Evolutionary conservation across 805 yeast genomes (phyloP).

Genomic region (Candida caryicola): DNA sequence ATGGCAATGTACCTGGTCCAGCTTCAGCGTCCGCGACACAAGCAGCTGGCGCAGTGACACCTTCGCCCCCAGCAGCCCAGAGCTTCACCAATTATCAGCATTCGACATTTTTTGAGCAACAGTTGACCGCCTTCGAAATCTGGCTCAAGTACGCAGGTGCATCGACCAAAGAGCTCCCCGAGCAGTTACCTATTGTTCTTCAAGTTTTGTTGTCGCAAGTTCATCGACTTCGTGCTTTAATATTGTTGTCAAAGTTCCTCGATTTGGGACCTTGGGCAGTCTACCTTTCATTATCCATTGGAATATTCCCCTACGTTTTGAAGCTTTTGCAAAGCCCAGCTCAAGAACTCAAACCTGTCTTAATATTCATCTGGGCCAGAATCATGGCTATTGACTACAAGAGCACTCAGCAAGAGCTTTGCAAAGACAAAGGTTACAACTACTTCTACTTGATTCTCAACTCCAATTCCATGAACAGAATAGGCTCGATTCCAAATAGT

Average conservation of each 20-base stretch:
- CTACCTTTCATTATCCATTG: constrained; percentile 84
- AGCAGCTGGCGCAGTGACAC: constrained; percentile 7
- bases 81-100: constrained; percentile 64
- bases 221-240: constrained; percentile 85
- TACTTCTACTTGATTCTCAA: constrained; percentile 82
- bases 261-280: constrained; percentile 99
- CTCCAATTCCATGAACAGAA: constrained; percentile 29
- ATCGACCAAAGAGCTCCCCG: constrained; percentile 82
- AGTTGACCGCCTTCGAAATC: constrained; percentile 90
- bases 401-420: constrained; percentile 86
- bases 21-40: constrained; percentile 5
- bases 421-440: constrained; percentile 86
- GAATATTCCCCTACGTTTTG: constrained; percentile 92
- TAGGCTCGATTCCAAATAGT: constrained; percentile 21
- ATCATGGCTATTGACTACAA: constrained; percentile 93
- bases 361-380: constrained; percentile 96
- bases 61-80: constrained; percentile 12
- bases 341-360: constrained; percentile 87
- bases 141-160: constrained; percentile 90
- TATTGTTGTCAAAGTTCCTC: constrained; percentile 75
- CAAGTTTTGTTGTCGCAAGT: constrained; percentile 93
- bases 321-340: constrained; percentile 92
- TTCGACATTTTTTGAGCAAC: constrained; percentile 93
- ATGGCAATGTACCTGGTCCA: constrained; percentile 2
- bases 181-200: constrained; percentile 88